phyloP scores from a whole-genome alignment of 768 basidiomycete species.

The Ramaria rubella region DNA sequence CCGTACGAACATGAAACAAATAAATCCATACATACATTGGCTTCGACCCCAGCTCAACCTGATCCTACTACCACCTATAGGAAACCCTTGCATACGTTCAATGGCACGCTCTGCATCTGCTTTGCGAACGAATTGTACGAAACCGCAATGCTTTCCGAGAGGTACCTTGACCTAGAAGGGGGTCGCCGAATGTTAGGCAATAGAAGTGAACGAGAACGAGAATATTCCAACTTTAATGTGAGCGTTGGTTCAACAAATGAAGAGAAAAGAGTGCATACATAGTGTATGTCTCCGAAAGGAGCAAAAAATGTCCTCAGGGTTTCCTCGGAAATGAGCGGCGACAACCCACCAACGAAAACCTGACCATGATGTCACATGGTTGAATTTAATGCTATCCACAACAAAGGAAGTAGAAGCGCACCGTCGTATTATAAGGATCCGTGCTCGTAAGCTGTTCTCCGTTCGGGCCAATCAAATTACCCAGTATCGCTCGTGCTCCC shows the following conservation, averaged over 20 bases:
- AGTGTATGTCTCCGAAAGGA: conserved; percentile 91
- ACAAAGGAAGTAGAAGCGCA: conserved; percentile 21
- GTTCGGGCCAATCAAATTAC: conserved; percentile 79
- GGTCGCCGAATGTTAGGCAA: neutral
- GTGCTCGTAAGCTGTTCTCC: conserved; percentile 82
- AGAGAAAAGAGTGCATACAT: conserved; percentile 43
- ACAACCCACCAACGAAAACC: conserved; percentile 81
- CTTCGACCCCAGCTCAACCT: conserved; percentile 90
- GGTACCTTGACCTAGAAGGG: conserved; percentile 82
- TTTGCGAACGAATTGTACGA: conserved; percentile 91
- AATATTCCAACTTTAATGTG: conserved; percentile 1
- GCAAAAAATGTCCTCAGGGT: conserved; percentile 85
- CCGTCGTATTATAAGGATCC: conserved; percentile 95
- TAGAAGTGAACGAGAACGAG: neutral
- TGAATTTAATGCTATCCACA: neutral
- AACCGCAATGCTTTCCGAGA: conserved; percentile 91
- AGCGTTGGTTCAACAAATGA: neutral
- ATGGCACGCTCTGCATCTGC: conserved; percentile 89
- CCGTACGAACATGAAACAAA: conserved; percentile 4
- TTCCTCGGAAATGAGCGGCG: conserved; percentile 84
- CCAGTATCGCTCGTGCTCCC: conserved; percentile 75
- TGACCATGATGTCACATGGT: neutral
- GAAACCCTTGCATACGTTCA: conserved; percentile 95
- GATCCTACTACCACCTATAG: conserved; percentile 86
- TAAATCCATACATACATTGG: conserved; percentile 57